phyloP scores from a whole-genome alignment of 805 yeast species.

The Candida khao-thaluensis region DNA sequence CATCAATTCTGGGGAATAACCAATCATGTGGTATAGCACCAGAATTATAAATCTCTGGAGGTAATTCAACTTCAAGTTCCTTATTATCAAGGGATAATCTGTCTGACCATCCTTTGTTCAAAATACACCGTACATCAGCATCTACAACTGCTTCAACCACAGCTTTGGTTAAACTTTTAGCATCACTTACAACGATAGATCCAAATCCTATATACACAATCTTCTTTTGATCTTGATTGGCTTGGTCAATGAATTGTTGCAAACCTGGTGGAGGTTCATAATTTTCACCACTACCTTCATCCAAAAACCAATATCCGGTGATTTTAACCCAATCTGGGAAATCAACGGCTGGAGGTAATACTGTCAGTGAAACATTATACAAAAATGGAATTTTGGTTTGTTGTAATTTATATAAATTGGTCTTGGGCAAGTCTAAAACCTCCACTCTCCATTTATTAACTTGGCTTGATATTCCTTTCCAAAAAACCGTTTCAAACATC shows the following conservation, averaged over 20 bases:
- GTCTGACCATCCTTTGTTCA: conserved; percentile 95
- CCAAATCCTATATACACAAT: conserved; percentile 94
- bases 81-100: conserved; percentile 46
- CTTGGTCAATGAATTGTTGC: conserved; percentile 57
- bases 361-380: conserved; percentile 83
- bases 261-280: conserved; percentile 64
- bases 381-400: conserved; percentile 83
- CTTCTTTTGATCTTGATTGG: conserved; percentile 60
- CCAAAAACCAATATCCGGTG: conserved; percentile 93
- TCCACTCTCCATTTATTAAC: conserved; percentile 85
- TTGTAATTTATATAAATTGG: conserved; percentile 67
- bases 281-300: conserved; percentile 51
- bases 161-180: conserved; percentile 72
- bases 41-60: conserved; percentile 63
- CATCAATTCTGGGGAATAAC: conserved; percentile 86
- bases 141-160: conserved; percentile 74
- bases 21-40: conserved; percentile 90
- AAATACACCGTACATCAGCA: conserved; percentile 81
- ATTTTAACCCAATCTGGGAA: conserved; percentile 95
- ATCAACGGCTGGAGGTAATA: conserved; percentile 90
- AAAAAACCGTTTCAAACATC: conserved; percentile 86
- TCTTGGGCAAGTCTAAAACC: conserved; percentile 60
- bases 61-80: conserved; percentile 47
- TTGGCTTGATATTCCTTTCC: conserved; percentile 89
- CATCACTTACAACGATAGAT: conserved; percentile 86